Conservation (phyloP, 1,284 basidiomycete genomes). For the Agaricales sp. region DNA sequence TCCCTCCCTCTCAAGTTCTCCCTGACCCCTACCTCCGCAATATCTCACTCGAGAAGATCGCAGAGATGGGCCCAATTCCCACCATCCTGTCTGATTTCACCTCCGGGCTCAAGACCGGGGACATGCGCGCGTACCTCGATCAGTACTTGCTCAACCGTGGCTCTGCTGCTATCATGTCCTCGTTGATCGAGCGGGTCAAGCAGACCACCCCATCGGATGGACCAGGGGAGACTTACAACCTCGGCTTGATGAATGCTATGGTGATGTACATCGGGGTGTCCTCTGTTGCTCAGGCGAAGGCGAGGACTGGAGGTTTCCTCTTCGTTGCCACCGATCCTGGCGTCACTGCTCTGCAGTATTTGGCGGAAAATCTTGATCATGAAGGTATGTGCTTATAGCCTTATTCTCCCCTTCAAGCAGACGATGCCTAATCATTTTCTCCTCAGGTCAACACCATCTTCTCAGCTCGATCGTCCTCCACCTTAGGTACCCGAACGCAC, state of each 20-base stretch:
- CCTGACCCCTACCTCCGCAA: slow-evolving; percentile 83
- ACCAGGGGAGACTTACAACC: slow-evolving; percentile 68
- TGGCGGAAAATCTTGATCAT: slow-evolving; percentile 77
- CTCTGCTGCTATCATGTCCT: slow-evolving; percentile 60
- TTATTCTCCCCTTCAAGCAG: neutral
- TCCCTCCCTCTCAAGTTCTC: slow-evolving; percentile 79
- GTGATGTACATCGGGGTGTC: slow-evolving; percentile 93
- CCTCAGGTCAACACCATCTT: slow-evolving; percentile 83
- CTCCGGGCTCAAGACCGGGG: slow-evolving; percentile 67
- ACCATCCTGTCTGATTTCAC: slow-evolving; percentile 87
- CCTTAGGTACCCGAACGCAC: slow-evolving; percentile 92
- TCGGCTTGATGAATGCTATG: slow-evolving; percentile 83
- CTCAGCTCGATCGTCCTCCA: slow-evolving; percentile 88
- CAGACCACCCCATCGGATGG: slow-evolving; percentile 40
- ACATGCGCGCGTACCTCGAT: slow-evolving; percentile 73
- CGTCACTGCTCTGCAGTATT: slow-evolving; percentile 71
- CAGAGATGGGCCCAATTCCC: slow-evolving; percentile 87
- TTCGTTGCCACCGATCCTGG: slow-evolving; percentile 78
- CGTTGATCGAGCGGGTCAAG: slow-evolving; percentile 72
- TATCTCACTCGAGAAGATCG: slow-evolving; percentile 59
- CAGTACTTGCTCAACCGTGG: slow-evolving; percentile 71
- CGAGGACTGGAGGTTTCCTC: slow-evolving; percentile 66
- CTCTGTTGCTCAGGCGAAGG: slow-evolving; percentile 78
- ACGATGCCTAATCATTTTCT: slow-evolving; percentile 8
- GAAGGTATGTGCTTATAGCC: slow-evolving; percentile 59